These are phyloP conservation scores for Diutina pseudorugosa DNA, from an alignment of 1,139 yeast species.

Conservation along the genomic window DNA sequence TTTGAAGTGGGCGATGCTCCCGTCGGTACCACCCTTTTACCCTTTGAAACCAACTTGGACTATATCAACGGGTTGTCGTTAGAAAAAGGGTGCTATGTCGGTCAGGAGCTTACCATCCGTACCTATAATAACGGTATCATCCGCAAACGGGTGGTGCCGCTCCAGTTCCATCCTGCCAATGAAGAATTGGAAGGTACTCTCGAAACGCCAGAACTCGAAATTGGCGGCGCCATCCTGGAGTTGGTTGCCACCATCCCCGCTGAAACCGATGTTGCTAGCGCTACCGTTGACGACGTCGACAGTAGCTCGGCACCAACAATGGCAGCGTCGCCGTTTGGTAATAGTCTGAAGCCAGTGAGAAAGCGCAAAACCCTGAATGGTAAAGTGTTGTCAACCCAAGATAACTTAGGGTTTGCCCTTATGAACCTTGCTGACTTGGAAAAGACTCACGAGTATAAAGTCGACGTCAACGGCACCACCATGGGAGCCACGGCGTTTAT, in stretches of 20 bases:
- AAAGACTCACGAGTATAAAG: background rate
- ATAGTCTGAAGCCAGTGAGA: background rate
- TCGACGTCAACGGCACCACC: background rate
- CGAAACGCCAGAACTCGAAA: background rate
- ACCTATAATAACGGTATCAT: conserved; percentile 76
- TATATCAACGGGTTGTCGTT: conserved; percentile 71
- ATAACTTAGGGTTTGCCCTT: conserved; percentile 1
- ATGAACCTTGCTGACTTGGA: background rate
- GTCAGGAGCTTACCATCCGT: conserved; percentile 89
- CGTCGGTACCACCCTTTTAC: conserved; percentile 34
- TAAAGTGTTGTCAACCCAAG: background rate
- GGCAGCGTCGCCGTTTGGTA: conserved; percentile 1
- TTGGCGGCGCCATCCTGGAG: background rate
- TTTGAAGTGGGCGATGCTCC: conserved; percentile 48
- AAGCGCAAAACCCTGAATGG: conserved; percentile 1
- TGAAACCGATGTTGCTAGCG: background rate
- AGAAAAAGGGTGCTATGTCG: conserved; percentile 91
- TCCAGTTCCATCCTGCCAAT: conserved; percentile 25
- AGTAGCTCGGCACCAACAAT: background rate
- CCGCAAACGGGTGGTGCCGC: conserved; percentile 72
- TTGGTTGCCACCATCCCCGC: background rate
- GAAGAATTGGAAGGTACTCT: background rate
- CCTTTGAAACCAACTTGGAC: conserved; percentile 80
- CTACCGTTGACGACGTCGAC: background rate
- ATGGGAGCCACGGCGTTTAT: background rate